These are phyloP conservation scores for Cryphonectria carpinicola DNA, from an alignment of 2,329 filamentous ascomycete species.

Conservation along the genomic window DNA sequence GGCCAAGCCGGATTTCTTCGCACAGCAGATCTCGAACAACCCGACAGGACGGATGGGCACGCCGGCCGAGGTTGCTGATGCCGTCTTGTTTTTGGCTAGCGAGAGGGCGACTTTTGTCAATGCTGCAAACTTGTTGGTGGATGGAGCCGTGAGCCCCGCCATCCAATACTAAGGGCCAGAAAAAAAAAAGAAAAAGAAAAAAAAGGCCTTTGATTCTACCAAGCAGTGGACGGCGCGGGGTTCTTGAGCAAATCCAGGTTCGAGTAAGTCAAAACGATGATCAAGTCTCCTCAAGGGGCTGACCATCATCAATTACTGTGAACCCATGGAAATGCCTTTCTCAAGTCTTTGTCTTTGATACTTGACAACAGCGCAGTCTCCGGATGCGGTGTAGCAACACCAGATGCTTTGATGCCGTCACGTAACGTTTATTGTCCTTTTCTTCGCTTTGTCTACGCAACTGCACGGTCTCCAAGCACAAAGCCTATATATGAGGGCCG, in stretches of 20 bases:
- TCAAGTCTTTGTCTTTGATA: neutral
- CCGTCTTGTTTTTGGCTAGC: conserved; percentile 31
- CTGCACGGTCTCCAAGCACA: neutral
- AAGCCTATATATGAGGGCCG: neutral
- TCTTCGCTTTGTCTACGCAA: neutral
- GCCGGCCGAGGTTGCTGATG: conserved; percentile 32
- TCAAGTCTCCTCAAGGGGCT: neutral
- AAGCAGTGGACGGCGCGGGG: neutral
- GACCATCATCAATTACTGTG: neutral
- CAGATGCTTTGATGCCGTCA: neutral
- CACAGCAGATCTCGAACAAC: conserved; percentile 29
- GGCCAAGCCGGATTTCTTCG: conserved; percentile 37
- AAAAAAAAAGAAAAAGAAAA: too few relatives aligned
- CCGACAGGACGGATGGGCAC: conserved; percentile 31
- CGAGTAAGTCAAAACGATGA: neutral
- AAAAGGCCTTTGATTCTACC: neutral
- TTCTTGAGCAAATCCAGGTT: neutral
- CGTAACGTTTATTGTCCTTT: neutral
- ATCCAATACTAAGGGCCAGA: conserved; percentile 26
- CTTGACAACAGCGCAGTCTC: neutral
- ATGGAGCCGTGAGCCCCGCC: conserved; percentile 30
- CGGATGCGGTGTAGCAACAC: neutral
- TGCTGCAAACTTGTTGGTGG: conserved; percentile 31
- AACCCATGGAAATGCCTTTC: neutral
- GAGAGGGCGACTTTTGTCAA: conserved; percentile 30